phyloP scores from a whole-genome alignment of 73 alveolate species.

The Tetrahymena malaccensis region DNA sequence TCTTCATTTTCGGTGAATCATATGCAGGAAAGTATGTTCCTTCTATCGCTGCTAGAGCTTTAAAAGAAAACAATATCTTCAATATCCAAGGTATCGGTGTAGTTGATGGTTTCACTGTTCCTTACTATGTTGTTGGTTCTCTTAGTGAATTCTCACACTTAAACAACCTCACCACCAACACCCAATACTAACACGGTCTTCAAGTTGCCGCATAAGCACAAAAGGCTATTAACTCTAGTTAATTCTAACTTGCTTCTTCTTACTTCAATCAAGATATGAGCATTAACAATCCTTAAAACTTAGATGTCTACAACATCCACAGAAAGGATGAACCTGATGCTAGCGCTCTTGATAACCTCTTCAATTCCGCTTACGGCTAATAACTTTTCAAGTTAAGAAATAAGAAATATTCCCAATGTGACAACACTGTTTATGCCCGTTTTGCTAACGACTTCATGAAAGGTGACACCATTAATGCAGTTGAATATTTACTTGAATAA shows the following conservation, averaged over 20 bases:
- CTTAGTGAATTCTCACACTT: background rate
- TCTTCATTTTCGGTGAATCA: conserved; percentile 85
- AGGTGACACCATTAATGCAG: background rate
- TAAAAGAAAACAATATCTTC: background rate
- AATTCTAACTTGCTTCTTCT: background rate
- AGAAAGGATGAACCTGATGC: background rate
- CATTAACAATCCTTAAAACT: background rate
- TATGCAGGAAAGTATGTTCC: conserved; percentile 97
- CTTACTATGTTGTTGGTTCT: background rate
- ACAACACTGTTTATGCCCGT: background rate
- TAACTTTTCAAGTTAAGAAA: background rate
- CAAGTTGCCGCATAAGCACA: background rate
- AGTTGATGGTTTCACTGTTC: background rate
- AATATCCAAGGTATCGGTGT: background rate
- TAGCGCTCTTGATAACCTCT: background rate
- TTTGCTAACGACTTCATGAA: background rate
- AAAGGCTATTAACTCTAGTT: background rate
- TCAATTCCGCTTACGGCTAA: background rate
- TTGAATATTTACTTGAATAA: background rate
- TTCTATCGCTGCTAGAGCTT: background rate
- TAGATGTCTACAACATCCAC: background rate
- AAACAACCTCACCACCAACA: background rate
- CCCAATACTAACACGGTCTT: background rate
- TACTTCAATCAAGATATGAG: background rate
- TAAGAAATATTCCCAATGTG: background rate